Evolutionary conservation across 805 yeast genomes (phyloP).

Genomic region (Pichia exigua): DNA sequence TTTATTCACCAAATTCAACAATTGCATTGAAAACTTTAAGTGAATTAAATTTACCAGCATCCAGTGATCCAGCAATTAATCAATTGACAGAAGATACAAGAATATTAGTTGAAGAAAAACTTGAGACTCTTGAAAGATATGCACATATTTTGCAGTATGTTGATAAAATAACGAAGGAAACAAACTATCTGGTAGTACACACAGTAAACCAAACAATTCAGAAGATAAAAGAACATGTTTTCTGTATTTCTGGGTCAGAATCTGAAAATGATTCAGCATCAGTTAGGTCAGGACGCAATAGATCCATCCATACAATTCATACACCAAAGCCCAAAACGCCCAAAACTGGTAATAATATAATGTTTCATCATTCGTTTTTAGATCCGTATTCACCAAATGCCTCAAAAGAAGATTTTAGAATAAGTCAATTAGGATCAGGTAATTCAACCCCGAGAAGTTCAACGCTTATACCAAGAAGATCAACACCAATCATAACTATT

Average conservation of each 20-base stretch:
- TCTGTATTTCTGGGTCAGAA: conserved; percentile 15
- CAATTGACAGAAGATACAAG: conserved; percentile 63
- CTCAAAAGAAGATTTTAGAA: conserved; percentile 1
- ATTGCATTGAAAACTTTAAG: conserved; percentile 42
- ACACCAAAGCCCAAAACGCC: conserved; percentile 12
- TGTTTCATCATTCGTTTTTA: conserved; percentile 18
- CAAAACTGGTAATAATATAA: conserved; percentile 8
- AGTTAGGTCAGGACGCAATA: conserved; percentile 7
- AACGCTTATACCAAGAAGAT: conserved; percentile 11
- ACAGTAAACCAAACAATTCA: conserved; percentile 58
- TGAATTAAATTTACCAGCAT: conserved; percentile 34
- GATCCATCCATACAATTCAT: conserved; percentile 1
- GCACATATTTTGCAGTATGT: conserved; percentile 70
- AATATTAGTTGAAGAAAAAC: conserved; percentile 49
- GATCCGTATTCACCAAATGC: conserved; percentile 11
- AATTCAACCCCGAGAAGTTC: conserved; percentile 18
- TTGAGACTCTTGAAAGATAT: conserved; percentile 61
- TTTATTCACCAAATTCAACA: conserved; percentile 54
- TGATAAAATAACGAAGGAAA: conserved; percentile 69
- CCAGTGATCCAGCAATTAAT: conserved; percentile 59
- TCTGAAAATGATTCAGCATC: conserved; percentile 15
- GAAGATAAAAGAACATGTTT: conserved; percentile 36
- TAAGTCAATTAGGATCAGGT: conserved; percentile 12
- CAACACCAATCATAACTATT: conserved; percentile 24
- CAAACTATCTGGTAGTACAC: conserved; percentile 57